Evolutionary conservation across 345 rosid species (phyloP).

Genomic region (Pistacia atlantica): DNA sequence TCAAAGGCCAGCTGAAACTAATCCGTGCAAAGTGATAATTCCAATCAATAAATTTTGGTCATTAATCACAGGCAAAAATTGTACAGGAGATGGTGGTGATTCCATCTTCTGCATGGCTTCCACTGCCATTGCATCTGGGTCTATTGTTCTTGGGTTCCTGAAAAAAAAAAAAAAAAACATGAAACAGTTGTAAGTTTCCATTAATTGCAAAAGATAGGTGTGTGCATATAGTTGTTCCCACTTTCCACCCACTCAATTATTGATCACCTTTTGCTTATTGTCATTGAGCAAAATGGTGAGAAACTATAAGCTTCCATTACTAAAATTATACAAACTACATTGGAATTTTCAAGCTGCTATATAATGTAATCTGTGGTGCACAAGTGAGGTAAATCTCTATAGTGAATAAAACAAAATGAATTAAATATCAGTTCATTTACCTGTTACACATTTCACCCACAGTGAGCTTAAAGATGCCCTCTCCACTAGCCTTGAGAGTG

Average conservation of each 20-base stretch:
- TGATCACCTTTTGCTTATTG: neutral
- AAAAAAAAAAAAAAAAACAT: neutral
- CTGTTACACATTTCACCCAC: constrained; percentile 98
- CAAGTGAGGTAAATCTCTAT: neutral
- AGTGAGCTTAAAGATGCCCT: constrained; percentile 86
- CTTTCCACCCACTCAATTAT: neutral
- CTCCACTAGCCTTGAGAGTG: constrained; percentile 83
- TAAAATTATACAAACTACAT: neutral
- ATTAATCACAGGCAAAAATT: constrained; percentile 80
- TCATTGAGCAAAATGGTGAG: neutral
- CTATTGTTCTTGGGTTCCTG: constrained; percentile 89
- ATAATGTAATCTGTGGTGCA: too few species aligned
- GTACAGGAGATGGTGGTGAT: constrained; percentile 95
- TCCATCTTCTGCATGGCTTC: constrained; percentile 99
- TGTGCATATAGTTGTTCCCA: neutral
- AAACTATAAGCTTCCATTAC: neutral
- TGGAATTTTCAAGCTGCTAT: neutral
- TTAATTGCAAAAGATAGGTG: neutral
- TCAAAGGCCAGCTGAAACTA: constrained; percentile 90
- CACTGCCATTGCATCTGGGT: constrained; percentile 95
- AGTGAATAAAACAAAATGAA: neutral
- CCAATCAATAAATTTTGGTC: constrained; percentile 72
- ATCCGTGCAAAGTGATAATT: constrained; percentile 89
- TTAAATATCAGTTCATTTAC: constrained; percentile 31
- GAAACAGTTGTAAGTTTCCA: constrained; percentile 2